Evolutionary conservation across 2,329 filamentous ascomycete genomes (phyloP), one percentile per base, ranked within the genome.

Genomic region (Hypoxylon sp.): DNA sequence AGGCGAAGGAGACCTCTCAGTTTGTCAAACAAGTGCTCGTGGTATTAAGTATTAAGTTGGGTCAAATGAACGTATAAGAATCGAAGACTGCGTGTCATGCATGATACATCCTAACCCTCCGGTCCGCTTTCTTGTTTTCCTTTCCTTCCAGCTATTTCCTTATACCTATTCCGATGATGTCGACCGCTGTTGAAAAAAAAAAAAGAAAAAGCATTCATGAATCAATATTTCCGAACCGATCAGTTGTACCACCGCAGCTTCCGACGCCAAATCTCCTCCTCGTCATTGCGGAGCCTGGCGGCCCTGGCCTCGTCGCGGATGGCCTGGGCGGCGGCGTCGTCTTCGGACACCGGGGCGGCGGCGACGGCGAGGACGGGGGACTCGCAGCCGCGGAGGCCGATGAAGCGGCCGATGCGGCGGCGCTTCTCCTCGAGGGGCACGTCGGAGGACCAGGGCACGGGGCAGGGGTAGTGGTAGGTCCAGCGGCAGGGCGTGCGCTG

Each of bases 401-500:
- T 91, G 65, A 92, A 92, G 65, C 83, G 79, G 41, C 89, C 89
- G 70, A 92, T 84, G 74, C 87, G 86, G 60, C 88, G 78, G 60
- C 89, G 80, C 79, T 92, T 92, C 70, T 92, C 82, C 72, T 87
- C 83, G 21, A 87, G 72, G 2, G 78, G 74, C 57, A 86, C 72
- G 58, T 79, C 74, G 4, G 73, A 72, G 1, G 74, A 71, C 89
- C 88, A 92, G 10, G 78, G 73, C 69, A 92, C 83, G n/a, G 83
- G 85, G 64, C 84, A 86, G 0, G 89, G 89, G 71, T 92, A 92
- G 58, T 83, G 78, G 46, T 72, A 64, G 2, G 82, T 81, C 77
- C 79, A 85, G n/a, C 72, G 69, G 56, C 77, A 77, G 1, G 83
- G 85, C 0, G 81, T 83, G 55, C 81, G 81, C 76, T 92, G 89